These are phyloP conservation scores for Schoenoplectus tabernaemontani DNA, from an alignment of 202 grass and related monocot genomes.

Conservation along the genomic window DNA sequence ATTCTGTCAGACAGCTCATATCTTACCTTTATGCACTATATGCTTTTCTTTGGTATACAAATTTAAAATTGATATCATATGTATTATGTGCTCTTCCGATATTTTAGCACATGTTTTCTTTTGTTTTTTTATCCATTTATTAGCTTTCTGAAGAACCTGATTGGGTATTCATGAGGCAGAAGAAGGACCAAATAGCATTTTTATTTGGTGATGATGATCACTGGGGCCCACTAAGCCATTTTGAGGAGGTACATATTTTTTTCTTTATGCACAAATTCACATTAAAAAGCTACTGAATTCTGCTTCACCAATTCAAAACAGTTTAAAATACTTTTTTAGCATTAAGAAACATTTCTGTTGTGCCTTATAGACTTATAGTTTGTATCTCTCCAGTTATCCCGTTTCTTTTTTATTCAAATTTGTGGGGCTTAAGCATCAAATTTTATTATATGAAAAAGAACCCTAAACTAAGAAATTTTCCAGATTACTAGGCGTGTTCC, in stretches of 20 bases:
- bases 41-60: background rate
- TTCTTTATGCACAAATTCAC: background rate
- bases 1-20: background rate
- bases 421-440: background rate
- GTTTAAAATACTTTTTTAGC: background rate
- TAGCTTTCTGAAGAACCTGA: slow-evolving; percentile 75
- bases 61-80: background rate
- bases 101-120: slow-evolving; percentile 11
- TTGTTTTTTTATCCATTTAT: slow-evolving; percentile 9
- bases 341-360: background rate
- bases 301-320: background rate
- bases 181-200: slow-evolving; percentile 54
- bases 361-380: too few relatives aligned
- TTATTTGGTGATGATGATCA: slow-evolving; percentile 77
- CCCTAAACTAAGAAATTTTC: background rate
- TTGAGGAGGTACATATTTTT: slow-evolving; percentile 61
- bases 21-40: background rate
- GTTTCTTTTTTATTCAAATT: background rate
- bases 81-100: background rate
- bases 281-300: background rate
- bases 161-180: slow-evolving; percentile 62
- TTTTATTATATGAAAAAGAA: background rate
- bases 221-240: slow-evolving; percentile 71
- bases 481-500: slow-evolving; percentile 50
- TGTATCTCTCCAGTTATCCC: background rate